These are phyloP conservation scores for Plectosphaerella plurivora DNA, from an alignment of 2,329 filamentous ascomycete genomes.

Conservation along the genomic window DNA sequence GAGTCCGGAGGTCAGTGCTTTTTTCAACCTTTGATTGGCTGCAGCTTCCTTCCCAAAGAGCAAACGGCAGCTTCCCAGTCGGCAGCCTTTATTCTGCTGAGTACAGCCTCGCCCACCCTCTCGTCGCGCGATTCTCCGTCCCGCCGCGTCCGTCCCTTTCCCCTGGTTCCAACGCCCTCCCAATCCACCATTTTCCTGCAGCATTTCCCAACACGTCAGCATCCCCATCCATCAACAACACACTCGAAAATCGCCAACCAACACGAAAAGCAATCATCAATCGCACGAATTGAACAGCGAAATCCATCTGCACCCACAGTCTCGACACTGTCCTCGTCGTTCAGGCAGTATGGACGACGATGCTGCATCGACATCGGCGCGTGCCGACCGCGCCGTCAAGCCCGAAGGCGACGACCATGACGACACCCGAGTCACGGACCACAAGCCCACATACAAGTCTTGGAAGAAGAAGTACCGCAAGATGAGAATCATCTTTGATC, in stretches of 20 bases:
- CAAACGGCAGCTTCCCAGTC: neutral
- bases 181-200: neutral
- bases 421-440: conserved; percentile 30
- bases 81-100: neutral
- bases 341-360: conserved; percentile 21
- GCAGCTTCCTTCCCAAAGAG: neutral
- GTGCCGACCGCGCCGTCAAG: conserved; percentile 28
- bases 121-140: neutral
- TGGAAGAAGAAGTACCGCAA: conserved; percentile 95
- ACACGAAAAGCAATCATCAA: neutral
- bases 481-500: conserved; percentile 76
- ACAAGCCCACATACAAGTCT: conserved; percentile 56
- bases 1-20: neutral
- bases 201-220: neutral
- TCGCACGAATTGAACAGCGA: neutral
- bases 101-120: neutral
- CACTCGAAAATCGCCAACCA: neutral
- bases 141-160: neutral
- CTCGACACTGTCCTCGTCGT: neutral
- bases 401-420: conserved; percentile 33
- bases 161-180: neutral
- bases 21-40: neutral
- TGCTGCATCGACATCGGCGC: conserved; percentile 11
- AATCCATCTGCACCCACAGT: too few relatives aligned
- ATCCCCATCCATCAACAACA: neutral